Evolutionary conservation across 108 stramenopile species (phyloP).

Genomic region (Nitzschia sp.): DNA sequence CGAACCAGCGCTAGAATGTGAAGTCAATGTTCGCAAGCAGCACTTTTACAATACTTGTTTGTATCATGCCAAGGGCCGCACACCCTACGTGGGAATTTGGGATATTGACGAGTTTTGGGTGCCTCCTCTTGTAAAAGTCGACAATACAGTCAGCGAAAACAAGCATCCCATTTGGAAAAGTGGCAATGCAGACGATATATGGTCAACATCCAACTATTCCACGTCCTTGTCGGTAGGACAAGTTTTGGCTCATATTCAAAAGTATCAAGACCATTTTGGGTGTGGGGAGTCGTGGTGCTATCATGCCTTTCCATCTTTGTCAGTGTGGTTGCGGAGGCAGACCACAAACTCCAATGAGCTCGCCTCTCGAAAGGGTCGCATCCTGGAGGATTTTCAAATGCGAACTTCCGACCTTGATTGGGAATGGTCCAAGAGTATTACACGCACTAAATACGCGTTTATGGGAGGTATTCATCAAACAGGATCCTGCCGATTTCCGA

Average conservation of each 20-base stretch:
- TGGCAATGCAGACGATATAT: too few species aligned
- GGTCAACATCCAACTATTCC: neutral
- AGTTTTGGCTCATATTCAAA: slow-evolving; percentile 2
- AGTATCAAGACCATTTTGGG: slow-evolving; percentile 2
- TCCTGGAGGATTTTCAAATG: neutral
- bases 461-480: slow-evolving; percentile 10
- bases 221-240: neutral
- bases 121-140: slow-evolving; percentile 13
- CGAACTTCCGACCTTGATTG: neutral
- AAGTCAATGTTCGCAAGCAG: slow-evolving; percentile 10
- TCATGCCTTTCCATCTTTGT: slow-evolving; percentile 10
- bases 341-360: neutral
- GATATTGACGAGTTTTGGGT: slow-evolving; percentile 43
- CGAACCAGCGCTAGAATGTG: neutral
- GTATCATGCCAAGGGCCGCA: slow-evolving; percentile 34
- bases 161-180: too few species aligned
- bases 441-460: slow-evolving; percentile 7
- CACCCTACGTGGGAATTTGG: slow-evolving; percentile 32
- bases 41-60: slow-evolving; percentile 37
- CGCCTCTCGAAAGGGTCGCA: neutral
- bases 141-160: too few species aligned
- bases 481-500: slow-evolving; percentile 9
- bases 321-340: neutral
- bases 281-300: slow-evolving; percentile 26
- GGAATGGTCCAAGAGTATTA: slow-evolving; percentile 1